Percentiles rank a stretch among this genome's conserved stretches.
Conservation (phyloP, 2,329 filamentous ascomycete species). For the Cordyceps tenuipes region DNA sequence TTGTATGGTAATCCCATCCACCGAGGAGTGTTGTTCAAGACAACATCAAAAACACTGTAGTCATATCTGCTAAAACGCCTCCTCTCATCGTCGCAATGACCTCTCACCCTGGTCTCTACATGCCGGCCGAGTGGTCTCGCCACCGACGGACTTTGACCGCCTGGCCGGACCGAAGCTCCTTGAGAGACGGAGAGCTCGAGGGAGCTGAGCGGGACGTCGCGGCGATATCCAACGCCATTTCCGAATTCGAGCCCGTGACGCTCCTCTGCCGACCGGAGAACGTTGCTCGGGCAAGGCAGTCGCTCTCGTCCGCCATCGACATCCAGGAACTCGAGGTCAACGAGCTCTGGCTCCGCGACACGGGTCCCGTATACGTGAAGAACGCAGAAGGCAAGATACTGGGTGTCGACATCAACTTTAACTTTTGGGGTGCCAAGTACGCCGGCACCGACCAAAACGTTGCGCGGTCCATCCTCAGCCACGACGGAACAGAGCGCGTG, state of each 20-base stretch:
- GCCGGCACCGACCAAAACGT: not conserved
- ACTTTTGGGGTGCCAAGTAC: conserved; percentile 12
- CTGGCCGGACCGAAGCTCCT: conserved; percentile 6
- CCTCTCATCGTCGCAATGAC: not conserved
- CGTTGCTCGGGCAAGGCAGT: not conserved
- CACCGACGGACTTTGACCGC: conserved; percentile 6
- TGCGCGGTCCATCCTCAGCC: not conserved
- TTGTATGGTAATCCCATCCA: too few species aligned
- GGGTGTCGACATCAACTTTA: conserved; percentile 14
- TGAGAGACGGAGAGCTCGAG: not conserved
- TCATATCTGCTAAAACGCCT: not conserved
- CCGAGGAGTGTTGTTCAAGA: not conserved
- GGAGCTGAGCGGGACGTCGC: conserved; percentile 9
- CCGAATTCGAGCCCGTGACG: conserved; percentile 10
- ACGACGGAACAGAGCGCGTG: conserved; percentile 1
- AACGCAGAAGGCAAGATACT: conserved; percentile 28
- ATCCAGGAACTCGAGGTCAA: conserved; percentile 8
- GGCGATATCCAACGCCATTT: conserved; percentile 6
- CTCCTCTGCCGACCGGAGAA: conserved; percentile 4
- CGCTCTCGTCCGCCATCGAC: not conserved
- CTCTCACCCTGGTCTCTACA: not conserved
- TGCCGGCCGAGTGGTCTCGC: conserved; percentile 7
- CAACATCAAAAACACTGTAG: not conserved
- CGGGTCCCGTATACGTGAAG: conserved; percentile 44
- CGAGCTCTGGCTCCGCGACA: conserved; percentile 22